A percentile compares a stretch with the other conserved stretches of the same genome.
Conservation (phyloP, 2,329 filamentous ascomycete genomes). For the Colletotrichum sp. region DNA sequence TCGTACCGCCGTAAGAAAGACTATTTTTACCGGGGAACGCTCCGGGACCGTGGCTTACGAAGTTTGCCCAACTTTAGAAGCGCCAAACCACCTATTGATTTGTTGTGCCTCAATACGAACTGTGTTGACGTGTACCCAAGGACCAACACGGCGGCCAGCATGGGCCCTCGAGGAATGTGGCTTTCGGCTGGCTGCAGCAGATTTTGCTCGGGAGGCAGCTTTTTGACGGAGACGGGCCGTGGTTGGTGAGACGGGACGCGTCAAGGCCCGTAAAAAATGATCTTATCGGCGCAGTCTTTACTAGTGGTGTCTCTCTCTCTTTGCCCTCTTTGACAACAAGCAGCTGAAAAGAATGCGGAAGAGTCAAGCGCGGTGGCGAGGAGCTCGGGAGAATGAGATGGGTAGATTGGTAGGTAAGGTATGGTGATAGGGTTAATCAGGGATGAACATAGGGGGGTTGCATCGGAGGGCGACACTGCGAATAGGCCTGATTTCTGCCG, state of each 20-base stretch:
- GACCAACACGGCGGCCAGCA: not conserved
- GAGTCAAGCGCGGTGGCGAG: not conserved
- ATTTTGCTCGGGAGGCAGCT: not conserved
- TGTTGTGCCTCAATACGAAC: not conserved
- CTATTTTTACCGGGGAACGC: not conserved
- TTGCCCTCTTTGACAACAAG: not conserved
- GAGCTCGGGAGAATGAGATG: not conserved
- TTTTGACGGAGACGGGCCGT: not conserved
- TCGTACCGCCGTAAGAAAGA: not conserved
- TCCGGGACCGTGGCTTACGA: not conserved
- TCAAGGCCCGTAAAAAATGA: not conserved
- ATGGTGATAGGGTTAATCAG: not conserved
- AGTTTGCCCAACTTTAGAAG: not conserved
- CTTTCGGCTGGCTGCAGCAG: not conserved
- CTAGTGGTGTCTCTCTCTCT: not conserved
- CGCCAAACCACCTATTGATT: not conserved
- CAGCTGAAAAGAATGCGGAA: not conserved
- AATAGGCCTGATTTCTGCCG: not conserved
- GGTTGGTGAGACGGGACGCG: conserved; percentile 11
- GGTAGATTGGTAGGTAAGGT: not conserved
- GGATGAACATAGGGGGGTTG: conserved; percentile 9
- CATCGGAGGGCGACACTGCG: not conserved
- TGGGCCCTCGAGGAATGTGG: not conserved
- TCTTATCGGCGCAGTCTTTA: not conserved
- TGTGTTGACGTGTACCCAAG: not conserved